Evolutionary conservation across 2,329 filamentous ascomycete species (phyloP).

Genomic region (Arthrobotrys pseudoclavata): DNA sequence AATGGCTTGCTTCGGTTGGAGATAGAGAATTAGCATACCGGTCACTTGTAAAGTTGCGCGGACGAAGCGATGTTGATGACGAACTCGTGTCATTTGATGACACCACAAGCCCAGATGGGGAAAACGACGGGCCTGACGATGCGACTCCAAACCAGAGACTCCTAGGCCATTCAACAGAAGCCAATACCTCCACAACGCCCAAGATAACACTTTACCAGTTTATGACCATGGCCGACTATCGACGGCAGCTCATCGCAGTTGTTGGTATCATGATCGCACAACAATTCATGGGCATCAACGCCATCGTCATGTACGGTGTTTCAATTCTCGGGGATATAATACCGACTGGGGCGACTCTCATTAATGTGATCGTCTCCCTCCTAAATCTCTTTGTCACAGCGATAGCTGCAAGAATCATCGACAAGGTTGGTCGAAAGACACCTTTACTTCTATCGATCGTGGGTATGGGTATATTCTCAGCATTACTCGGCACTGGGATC

Average conservation of each 20-base stretch:
- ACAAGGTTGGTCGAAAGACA: conserved; percentile 86
- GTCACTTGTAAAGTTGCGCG: conserved; percentile 81
- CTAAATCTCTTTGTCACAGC: conserved; percentile 88
- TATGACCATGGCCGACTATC: conserved; percentile 76
- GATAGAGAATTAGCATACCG: conserved; percentile 74
- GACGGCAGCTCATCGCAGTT: conserved; percentile 83
- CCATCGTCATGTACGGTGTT: conserved; percentile 98
- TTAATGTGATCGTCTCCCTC: conserved; percentile 88
- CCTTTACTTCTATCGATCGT: conserved; percentile 85
- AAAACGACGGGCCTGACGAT: conserved; percentile 60
- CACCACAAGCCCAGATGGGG: conserved; percentile 61
- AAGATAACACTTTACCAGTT: conserved; percentile 76
- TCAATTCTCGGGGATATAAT: conserved; percentile 85
- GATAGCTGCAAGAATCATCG: conserved; percentile 84
- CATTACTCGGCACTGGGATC: conserved; percentile 85
- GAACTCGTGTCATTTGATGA: conserved; percentile 76
- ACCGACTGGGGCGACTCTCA: conserved; percentile 81
- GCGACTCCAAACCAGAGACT: conserved; percentile 73
- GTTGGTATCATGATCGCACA: conserved; percentile 93
- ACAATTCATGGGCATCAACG: conserved; percentile 94
- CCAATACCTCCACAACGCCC: conserved; percentile 50
- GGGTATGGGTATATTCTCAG: conserved; percentile 84
- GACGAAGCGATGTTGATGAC: conserved; percentile 77
- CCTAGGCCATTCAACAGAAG: conserved; percentile 67
- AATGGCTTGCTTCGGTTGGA: conserved; percentile 82